phyloP scores from a whole-genome alignment of 352 stramenopile species.

The Aphanomyces invadans region DNA sequence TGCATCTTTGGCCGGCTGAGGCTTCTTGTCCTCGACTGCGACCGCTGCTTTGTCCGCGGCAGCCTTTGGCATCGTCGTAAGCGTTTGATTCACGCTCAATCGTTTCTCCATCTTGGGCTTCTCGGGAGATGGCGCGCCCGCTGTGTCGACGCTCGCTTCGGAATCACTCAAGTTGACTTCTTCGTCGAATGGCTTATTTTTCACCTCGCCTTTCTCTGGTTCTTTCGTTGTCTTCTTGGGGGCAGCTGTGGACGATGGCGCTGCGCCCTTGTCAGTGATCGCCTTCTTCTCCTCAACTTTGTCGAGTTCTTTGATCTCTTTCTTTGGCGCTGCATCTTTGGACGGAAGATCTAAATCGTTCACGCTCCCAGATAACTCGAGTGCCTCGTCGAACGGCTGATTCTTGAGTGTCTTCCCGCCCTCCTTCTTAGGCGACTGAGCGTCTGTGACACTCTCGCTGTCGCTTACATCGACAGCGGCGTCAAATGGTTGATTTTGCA shows the following conservation, averaged over 20 bases:
- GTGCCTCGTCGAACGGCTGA: slow-evolving; percentile 78
- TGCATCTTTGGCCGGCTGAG: slow-evolving; percentile 30
- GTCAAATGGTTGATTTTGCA: slow-evolving; percentile 24
- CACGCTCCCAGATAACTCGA: slow-evolving; percentile 72
- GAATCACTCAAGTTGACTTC: slow-evolving; percentile 82
- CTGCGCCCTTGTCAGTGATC: slow-evolving; percentile 25
- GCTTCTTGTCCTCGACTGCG: slow-evolving; percentile 16
- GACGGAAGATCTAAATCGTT: slow-evolving; percentile 56
- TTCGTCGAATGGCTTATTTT: slow-evolving; percentile 83
- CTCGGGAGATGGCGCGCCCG: slow-evolving; percentile 56
- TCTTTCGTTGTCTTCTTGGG: slow-evolving; percentile 1
- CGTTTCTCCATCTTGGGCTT: slow-evolving; percentile 26
- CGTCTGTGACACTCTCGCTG: slow-evolving; percentile 24
- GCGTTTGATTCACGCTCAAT: slow-evolving; percentile 12
- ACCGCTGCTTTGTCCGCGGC: slow-evolving; percentile 15
- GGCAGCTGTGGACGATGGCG: slow-evolving; percentile 1
- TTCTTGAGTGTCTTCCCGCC: slow-evolving; percentile 52
- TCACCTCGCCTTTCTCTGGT: slow-evolving; percentile 43
- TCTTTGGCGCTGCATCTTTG: slow-evolving; percentile 14
- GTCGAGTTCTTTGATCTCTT: background rate
- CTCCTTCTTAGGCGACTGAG: slow-evolving; percentile 25
- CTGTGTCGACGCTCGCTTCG: slow-evolving; percentile 75
- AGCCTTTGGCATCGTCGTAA: slow-evolving; percentile 21
- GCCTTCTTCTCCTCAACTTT: slow-evolving; percentile 23
- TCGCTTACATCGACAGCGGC: slow-evolving; percentile 23